These are phyloP conservation scores for Haematococcus sp. DNA, from an alignment of 139 green algal species.

Conservation along the genomic window DNA sequence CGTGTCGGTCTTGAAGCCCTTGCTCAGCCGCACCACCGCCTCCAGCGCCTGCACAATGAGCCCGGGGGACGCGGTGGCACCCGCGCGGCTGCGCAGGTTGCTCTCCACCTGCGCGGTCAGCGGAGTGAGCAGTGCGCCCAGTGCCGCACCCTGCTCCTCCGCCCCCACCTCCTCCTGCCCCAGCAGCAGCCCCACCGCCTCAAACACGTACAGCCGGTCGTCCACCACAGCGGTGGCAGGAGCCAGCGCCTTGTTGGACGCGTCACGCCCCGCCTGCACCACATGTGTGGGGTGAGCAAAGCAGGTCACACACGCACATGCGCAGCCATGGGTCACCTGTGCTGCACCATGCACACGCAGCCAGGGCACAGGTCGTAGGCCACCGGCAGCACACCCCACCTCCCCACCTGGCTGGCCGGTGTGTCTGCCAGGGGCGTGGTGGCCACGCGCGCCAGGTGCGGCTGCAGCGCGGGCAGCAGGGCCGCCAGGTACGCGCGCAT, in stretches of 20 bases:
- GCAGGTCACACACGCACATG: background rate
- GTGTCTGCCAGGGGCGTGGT: slow-evolving; percentile 47
- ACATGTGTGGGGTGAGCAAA: background rate
- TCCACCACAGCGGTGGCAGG: slow-evolving; percentile 45
- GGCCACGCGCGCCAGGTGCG: slow-evolving; percentile 63
- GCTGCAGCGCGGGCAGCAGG: slow-evolving; percentile 60
- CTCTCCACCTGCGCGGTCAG: slow-evolving; percentile 56
- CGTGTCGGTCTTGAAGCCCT: slow-evolving; percentile 71
- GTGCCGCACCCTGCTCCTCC: slow-evolving; percentile 57
- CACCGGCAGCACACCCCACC: no score
- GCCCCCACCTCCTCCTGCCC: slow-evolving; percentile 69
- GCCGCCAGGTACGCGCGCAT: slow-evolving; percentile 54
- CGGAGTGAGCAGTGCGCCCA: slow-evolving; percentile 65
- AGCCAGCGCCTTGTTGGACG: slow-evolving; percentile 5
- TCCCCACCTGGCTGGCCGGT: slow-evolving; percentile 1
- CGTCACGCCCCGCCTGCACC: slow-evolving; percentile 7
- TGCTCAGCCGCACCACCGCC: slow-evolving; percentile 68
- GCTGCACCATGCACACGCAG: no score
- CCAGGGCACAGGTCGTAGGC: no score
- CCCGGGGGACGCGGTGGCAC: slow-evolving; percentile 1
- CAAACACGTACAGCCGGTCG: slow-evolving; percentile 87
- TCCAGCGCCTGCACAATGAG: slow-evolving; percentile 67
- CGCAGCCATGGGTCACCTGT: no score
- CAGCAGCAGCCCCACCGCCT: slow-evolving; percentile 81
- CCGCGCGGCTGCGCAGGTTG: slow-evolving; percentile 4